phyloP scores from a whole-genome alignment of 306 rosid genomes.

The Cucumis melo region DNA sequence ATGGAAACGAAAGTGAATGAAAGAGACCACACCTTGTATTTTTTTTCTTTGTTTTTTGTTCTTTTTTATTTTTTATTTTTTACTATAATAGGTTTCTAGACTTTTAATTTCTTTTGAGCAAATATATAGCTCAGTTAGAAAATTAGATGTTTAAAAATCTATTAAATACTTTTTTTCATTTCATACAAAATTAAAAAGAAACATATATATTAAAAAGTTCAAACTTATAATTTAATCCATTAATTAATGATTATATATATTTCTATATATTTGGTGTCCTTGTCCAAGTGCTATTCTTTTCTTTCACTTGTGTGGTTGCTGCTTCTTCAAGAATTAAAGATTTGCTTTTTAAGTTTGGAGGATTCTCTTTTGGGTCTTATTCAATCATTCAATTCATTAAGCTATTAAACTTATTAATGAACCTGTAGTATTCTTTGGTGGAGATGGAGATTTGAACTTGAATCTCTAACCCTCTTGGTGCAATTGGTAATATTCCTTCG shows the following conservation, averaged over 20 bases:
- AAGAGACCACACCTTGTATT: neutral
- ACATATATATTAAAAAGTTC: too few relatives aligned
- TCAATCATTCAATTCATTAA: neutral
- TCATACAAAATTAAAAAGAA: too few relatives aligned
- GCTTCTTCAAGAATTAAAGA: neutral
- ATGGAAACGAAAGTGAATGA: neutral
- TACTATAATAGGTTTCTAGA: too few relatives aligned
- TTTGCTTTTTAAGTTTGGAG: neutral
- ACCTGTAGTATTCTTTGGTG: neutral
- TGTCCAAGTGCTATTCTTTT: neutral
- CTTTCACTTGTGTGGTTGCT: neutral
- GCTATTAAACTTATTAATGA: neutral
- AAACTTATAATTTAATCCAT: too few relatives aligned
- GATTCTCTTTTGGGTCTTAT: neutral
- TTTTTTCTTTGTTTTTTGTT: too few relatives aligned
- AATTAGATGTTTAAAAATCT: too few relatives aligned
- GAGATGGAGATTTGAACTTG: too few relatives aligned
- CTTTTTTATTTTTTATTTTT: too few relatives aligned
- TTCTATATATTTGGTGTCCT: neutral
- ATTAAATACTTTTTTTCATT: too few relatives aligned
- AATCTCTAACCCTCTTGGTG: too few relatives aligned
- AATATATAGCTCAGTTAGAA: too few relatives aligned
- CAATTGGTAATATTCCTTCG: neutral
- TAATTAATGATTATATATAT: neutral
- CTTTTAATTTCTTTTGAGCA: too few relatives aligned